Base-by-base conservation (phyloP, 495 filamentous ascomycete genomes). In the Parathielavia appendiculata region DNA sequence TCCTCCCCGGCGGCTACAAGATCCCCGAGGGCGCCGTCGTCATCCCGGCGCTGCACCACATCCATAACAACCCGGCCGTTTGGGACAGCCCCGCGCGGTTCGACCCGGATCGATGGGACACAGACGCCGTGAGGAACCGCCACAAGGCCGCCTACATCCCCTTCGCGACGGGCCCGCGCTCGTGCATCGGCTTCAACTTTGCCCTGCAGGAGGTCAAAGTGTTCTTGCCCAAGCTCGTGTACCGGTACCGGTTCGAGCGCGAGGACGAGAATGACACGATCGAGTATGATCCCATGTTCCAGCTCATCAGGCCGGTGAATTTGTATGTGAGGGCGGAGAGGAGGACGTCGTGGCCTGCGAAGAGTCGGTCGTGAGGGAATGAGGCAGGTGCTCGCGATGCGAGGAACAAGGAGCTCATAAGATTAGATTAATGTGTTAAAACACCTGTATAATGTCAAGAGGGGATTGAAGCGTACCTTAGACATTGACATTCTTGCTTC, bases 151-250 rank as follows among this genome's bases (percentile, higher is more conserved):
- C 75, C 1, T 85, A 84, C 62, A 69, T 76, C 4, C 81, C 81
- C 0, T 83, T 85, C 47, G 80, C 75, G 0, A 69, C 73, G 9
- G 81, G 81, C 0, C 68, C 68, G 0, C 65, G 82, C 0, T 71
- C 70, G 61, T 84, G 81, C 62, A 80, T 85, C 55, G 81, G 80
- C 0, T 84, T 83, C 64, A 84, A 82, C 64, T 79, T 83, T 63
- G 82, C 81, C 0, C 60, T 85, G 20, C 66, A 71, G 47, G 79
- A 85, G 57, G 67, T 82, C 57, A 81, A 81, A 69, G 67, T 79
- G 1, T 69, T 82, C 34, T 49, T 85, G 49, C 60, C 73, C 0
- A 74, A 82, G 66, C 58, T 85, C 36, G 67, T 84, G 4, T 83
- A 75, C 50, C 70, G 78, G 16, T 85, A 84, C 57, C 57, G 77